Evolutionary conservation across 2,329 filamentous ascomycete species (phyloP), one percentile per base, ranked within the genome.

Genomic region (Leptographium lundbergii): DNA sequence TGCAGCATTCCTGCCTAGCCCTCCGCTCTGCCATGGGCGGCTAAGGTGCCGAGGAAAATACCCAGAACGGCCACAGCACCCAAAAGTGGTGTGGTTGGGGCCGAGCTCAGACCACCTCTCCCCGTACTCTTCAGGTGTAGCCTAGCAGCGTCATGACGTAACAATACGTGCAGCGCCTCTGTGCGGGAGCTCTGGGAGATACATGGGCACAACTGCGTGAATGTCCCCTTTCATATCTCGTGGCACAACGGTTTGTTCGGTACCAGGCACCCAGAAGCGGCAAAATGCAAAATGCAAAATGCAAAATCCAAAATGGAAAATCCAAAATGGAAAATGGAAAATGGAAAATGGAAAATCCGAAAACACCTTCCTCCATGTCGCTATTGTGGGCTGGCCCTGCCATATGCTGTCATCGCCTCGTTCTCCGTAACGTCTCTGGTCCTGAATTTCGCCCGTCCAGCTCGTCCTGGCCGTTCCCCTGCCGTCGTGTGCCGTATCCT

Each of bases 141-240:
- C 10, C 45, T 32, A n/a, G 48, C 14, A 17, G 25, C 25, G 24
- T 50, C 25, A 58, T 58, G 56, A 58, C 56, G 56, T 58, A 58
- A 47, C 32, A 47, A 36, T 58, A 57, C 55, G 34, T 50, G 45
- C 55, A 50, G 34, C 48, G 45, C 32, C 34, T 27, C 22, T 27
- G 22, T 24, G 29, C 47, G 22, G 45, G 13, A n/a, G 7, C 47
- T 6, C 4, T 11, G 47, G 11, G 14, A 11, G 24, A 50, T n/a
- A 47, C 42, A 10, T n/a, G 42, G 42, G 42, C 24, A 50, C 47
- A 39, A 39, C 32, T 39, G 36, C 2, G 2, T 17, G 14, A 39
- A 39, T 14, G 36, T 17, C 13, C 36, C 36, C 36, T 50, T 50
- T 50, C 47, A 50, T 50, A 50, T 50, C 47, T 50, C 47, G 47